Conservation (phyloP, 768 basidiomycete species). For the Agrocybe pediades region DNA sequence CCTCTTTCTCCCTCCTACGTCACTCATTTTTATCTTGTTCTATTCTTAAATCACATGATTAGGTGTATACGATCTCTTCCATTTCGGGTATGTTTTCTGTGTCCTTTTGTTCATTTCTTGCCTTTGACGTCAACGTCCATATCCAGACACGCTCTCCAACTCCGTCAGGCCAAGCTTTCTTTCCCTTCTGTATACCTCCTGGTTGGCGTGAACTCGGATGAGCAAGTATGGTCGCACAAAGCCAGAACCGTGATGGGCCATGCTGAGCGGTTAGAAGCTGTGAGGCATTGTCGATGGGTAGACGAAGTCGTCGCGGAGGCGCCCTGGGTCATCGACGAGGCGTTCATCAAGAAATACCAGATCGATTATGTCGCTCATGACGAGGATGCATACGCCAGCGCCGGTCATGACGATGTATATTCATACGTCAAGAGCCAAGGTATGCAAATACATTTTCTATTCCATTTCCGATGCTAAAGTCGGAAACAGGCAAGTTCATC, state of each 20-base stretch:
- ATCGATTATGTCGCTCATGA: slow-evolving; percentile 99
- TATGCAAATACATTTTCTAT: slow-evolving; percentile 29
- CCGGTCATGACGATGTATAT: slow-evolving; percentile 88
- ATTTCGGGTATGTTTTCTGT: slow-evolving; percentile 87
- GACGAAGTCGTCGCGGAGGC: slow-evolving; percentile 90
- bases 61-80: slow-evolving; percentile 98
- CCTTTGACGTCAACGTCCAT: not conserved
- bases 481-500: slow-evolving; percentile 78
- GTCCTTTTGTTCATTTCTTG: not conserved
- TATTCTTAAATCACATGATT: slow-evolving; percentile 25
- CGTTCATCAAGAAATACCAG: slow-evolving; percentile 79
- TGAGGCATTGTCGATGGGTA: slow-evolving; percentile 97
- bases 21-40: slow-evolving; percentile 16
- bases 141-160: slow-evolving; percentile 88
- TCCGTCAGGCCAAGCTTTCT: slow-evolving; percentile 94
- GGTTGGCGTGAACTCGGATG: slow-evolving; percentile 91
- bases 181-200: slow-evolving; percentile 90
- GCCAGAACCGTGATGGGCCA: slow-evolving; percentile 86
- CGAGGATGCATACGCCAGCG: slow-evolving; percentile 81
- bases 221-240: slow-evolving; percentile 79
- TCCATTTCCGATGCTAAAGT: not conserved
- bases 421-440: slow-evolving; percentile 78
- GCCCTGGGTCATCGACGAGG: slow-evolving; percentile 87
- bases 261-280: slow-evolving; percentile 86
- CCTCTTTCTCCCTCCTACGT: slow-evolving; percentile 24